Evolutionary conservation across 805 yeast species (phyloP).

Genomic region (Ogataea neopini): DNA sequence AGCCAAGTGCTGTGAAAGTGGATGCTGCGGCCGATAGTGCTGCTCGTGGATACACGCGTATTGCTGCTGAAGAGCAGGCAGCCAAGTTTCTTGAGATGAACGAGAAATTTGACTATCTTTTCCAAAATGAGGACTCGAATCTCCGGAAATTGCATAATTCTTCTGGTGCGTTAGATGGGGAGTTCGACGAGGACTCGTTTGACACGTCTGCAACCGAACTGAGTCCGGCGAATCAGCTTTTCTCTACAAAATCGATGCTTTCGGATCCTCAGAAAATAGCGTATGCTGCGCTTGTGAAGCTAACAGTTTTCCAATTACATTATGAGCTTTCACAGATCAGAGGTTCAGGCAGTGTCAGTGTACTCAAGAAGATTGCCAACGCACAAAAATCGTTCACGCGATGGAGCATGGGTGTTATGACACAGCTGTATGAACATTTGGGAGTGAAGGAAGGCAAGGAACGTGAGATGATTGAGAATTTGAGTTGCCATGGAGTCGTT

Average conservation of each 20-base stretch:
- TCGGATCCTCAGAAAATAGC: constrained; percentile 87
- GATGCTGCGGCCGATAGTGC: constrained; percentile 40
- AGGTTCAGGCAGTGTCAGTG: constrained; percentile 50
- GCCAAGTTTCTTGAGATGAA: constrained; percentile 59
- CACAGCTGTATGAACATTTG: constrained; percentile 75
- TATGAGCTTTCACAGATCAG: constrained; percentile 66
- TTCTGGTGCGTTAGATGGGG: constrained; percentile 18
- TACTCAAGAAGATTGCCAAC: constrained; percentile 59
- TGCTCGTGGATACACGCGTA: constrained; percentile 80
- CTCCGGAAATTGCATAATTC: constrained; percentile 31
- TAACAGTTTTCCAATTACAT: constrained; percentile 79
- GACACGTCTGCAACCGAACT: constrained; percentile 29
- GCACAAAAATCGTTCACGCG: constrained; percentile 78
- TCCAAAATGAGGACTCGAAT: constrained; percentile 38
- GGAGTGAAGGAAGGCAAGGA: constrained; percentile 71
- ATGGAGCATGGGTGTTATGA: constrained; percentile 78
- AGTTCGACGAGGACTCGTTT: constrained; percentile 15
- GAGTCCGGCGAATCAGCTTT: constrained; percentile 64
- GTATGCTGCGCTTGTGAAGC: constrained; percentile 80
- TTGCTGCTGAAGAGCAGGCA: constrained; percentile 84
- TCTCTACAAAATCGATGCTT: constrained; percentile 77
- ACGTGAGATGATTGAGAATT: constrained; percentile 79
- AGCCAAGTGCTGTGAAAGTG: not conserved
- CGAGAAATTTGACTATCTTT: constrained; percentile 53
- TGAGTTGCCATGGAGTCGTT: constrained; percentile 81